Conservation (phyloP, 208 protist genomes). For the Crithidia fasciculata region DNA sequence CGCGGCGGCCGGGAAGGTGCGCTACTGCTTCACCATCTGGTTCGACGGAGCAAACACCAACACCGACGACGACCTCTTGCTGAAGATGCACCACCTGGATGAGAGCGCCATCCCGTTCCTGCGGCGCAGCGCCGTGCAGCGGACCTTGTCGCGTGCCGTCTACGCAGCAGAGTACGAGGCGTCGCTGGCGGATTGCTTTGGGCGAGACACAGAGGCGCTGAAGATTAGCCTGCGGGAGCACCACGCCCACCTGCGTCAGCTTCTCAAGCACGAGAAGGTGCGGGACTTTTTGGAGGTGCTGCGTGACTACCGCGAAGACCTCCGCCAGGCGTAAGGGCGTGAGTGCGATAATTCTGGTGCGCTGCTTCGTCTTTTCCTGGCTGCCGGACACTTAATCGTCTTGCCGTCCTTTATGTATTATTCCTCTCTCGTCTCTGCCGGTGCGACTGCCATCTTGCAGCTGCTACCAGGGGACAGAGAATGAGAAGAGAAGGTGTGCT, state of each 20-base stretch:
- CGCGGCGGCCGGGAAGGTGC: slow-evolving; percentile 4
- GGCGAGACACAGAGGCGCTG: slow-evolving; percentile 24
- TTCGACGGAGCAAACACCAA: slow-evolving; percentile 49
- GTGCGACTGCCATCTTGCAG: too few species aligned
- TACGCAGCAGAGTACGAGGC: slow-evolving; percentile 47
- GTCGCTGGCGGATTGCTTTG: slow-evolving; percentile 49
- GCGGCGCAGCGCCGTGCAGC: slow-evolving; percentile 45
- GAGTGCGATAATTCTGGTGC: not conserved
- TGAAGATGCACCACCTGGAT: slow-evolving; percentile 40
- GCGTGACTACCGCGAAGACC: slow-evolving; percentile 37
- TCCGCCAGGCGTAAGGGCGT: slow-evolving; percentile 4
- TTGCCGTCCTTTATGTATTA: too few species aligned
- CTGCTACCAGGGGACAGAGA: too few species aligned
- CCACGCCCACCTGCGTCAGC: slow-evolving; percentile 38
- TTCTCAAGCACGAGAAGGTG: slow-evolving; percentile 35
- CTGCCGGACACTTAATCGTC: not conserved
- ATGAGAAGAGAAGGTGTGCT: not conserved
- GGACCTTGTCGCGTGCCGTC: slow-evolving; percentile 46
- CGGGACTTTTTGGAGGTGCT: slow-evolving; percentile 28
- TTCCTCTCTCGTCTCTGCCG: too few species aligned
- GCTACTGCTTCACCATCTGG: slow-evolving; percentile 71
- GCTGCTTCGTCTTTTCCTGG: not conserved
- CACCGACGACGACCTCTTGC: slow-evolving; percentile 45
- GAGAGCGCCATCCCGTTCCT: slow-evolving; percentile 38
- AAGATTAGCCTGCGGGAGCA: slow-evolving; percentile 43